A percentile compares a stretch with the other conserved stretches of the same genome.
phyloP scores from a whole-genome alignment of 805 yeast species.

The Ogataea haglerorum region DNA sequence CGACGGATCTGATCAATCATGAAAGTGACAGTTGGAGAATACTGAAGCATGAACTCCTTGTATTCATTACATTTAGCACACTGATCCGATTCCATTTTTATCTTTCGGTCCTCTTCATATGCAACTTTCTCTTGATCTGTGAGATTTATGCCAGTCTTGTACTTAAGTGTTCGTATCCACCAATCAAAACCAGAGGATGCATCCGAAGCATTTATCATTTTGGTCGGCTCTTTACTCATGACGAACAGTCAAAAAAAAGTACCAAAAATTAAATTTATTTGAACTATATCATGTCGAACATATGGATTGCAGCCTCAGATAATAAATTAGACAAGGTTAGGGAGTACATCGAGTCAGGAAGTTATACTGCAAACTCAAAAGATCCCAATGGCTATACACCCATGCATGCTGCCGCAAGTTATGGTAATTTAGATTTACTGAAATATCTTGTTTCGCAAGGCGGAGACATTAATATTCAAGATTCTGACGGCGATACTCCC shows the following conservation, averaged over 20 bases:
- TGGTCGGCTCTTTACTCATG: conserved; percentile 4
- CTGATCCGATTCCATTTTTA: conserved; percentile 29
- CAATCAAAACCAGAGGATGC: conserved; percentile 51
- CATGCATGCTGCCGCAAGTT: conserved; percentile 95
- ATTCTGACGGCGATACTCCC: conserved; percentile 92
- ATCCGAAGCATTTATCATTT: conserved; percentile 32
- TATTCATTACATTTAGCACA: conserved; percentile 72
- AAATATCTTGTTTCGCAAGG: conserved; percentile 51
- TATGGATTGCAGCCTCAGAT: conserved; percentile 96
- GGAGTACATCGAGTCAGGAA: conserved; percentile 46
- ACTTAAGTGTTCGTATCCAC: conserved; percentile 75
- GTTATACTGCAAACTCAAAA: conserved; percentile 61
- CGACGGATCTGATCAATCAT: conserved; percentile 81
- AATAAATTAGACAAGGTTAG: conserved; percentile 61
- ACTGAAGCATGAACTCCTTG: conserved; percentile 74
- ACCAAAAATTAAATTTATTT: conserved; percentile 1
- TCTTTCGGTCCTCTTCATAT: conserved; percentile 51
- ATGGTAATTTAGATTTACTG: conserved; percentile 73
- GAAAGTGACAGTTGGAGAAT: conserved; percentile 82
- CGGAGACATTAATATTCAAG: conserved; percentile 81
- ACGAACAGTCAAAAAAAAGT: conserved; percentile 2
- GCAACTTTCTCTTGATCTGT: conserved; percentile 46
- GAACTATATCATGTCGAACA: conserved; percentile 40
- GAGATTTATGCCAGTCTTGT: conserved; percentile 67
- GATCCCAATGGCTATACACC: conserved; percentile 97